Evolutionary conservation across 805 yeast genomes (phyloP), one percentile per base, ranked within the genome.

Genomic region (Candida ulmi): DNA sequence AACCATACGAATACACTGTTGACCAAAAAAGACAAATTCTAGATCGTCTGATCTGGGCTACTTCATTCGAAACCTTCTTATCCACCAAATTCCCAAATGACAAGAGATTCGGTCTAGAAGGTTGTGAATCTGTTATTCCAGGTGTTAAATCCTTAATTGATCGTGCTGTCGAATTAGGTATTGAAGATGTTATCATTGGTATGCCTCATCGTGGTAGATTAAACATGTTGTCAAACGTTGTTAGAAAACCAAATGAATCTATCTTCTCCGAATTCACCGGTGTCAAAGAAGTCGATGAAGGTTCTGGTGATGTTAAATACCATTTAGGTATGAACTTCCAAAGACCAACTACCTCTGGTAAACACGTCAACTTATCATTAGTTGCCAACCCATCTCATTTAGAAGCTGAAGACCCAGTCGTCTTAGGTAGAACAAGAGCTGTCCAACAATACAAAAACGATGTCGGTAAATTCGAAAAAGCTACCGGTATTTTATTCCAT

Each of bases 181-280:
- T 91, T 38, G 96, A 90, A 68, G 98, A 91, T 63, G 81, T 93
- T 46, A 95, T 91, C 57, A 83, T 93, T 55, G 99, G 99, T 72
- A 93, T 93, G 98, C 97, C 99, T 39, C 99, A 93, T 69, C 86
- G 99, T 77, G 99, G 99, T 69, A 83, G 99, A 72, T 75, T 93
- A 58, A 93, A 93, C 67, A 90, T 93, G 83, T 78, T 93, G 67
- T 88, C 98, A 44, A 93, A 93, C 71, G 98, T 93, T 56, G 97
- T 93, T 36, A 85, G 99, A 71, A 93, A 93, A 66, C 98, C 99
- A 57, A 90, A 93, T 63, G 98, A 91, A 72, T 88, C 96, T 37
- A 93, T 93, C 61, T 91, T 93, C 67, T 81, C 95, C 38, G 99
- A 93, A 72, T 93, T 93, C 64, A 76, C 88, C 39, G 99, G 99